A percentile compares a stretch with the other conserved stretches of the same genome.
Conservation (phyloP, 2,329 filamentous ascomycete genomes). For the Sclerotinia trifoliorum region DNA sequence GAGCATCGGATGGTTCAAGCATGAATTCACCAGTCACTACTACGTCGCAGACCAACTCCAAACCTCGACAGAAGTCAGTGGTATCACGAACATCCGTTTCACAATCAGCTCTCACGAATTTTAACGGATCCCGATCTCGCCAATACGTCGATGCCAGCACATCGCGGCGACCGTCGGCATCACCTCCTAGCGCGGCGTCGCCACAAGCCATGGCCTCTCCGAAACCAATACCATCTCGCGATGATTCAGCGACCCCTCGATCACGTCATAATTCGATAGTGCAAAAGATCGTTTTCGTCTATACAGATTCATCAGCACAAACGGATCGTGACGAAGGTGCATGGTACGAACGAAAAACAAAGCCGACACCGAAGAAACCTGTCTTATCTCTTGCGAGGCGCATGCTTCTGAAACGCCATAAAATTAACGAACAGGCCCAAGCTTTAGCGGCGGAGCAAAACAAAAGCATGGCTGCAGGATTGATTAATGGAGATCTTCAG, state of each 20-base stretch:
- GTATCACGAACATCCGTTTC: constrained; percentile 33
- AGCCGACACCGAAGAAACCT: constrained; percentile 29
- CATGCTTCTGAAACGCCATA: constrained; percentile 37
- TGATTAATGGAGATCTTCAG: constrained; percentile 23
- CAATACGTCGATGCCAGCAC: constrained; percentile 39
- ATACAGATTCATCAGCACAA: constrained; percentile 37
- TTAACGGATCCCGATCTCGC: constrained; percentile 30
- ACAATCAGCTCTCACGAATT: constrained; percentile 28
- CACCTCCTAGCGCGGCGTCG: constrained; percentile 36
- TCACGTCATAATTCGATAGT: constrained; percentile 33
- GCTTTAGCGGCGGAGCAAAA: constrained; percentile 26
- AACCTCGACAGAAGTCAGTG: constrained; percentile 38
- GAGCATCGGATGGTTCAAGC: constrained; percentile 53
- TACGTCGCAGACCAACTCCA: constrained; percentile 34
- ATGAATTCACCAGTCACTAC: constrained; percentile 26
- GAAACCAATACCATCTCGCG: constrained; percentile 24
- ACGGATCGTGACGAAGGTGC: constrained; percentile 38
- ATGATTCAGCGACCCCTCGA: constrained; percentile 24
- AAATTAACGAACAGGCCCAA: constrained; percentile 28
- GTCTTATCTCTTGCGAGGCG: constrained; percentile 37
- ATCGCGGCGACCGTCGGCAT: constrained; percentile 37
- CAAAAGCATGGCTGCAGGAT: constrained; percentile 13
- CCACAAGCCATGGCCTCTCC: constrained; percentile 33
- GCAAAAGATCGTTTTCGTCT: constrained; percentile 29
- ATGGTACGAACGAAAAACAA: constrained; percentile 36